phyloP scores from a whole-genome alignment of 2,329 filamentous ascomycete species.

The Aureobasidium uvarum region DNA sequence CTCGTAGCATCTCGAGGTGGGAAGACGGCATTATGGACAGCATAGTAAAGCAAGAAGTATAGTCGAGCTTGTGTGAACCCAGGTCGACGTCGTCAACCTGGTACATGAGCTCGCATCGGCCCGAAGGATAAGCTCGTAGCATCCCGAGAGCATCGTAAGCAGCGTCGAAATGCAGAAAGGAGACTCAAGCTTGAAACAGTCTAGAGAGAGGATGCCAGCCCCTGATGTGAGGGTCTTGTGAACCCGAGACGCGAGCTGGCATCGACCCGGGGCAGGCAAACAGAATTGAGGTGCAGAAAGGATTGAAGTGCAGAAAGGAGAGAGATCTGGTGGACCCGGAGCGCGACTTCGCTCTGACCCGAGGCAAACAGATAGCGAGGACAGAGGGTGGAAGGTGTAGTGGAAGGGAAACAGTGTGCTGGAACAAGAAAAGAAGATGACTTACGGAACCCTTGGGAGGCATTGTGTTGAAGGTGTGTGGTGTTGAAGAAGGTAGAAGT shows the following conservation, averaged over 20 bases:
- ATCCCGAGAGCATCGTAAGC: no score
- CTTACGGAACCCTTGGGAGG: constrained; percentile 22
- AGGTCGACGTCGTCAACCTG: not conserved
- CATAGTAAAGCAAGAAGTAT: not conserved
- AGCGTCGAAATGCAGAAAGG: not conserved
- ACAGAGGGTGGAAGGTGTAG: not conserved
- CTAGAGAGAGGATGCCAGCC: not conserved
- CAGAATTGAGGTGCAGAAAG: not conserved
- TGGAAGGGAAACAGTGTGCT: not conserved
- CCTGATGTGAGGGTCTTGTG: not conserved
- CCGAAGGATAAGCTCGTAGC: no score
- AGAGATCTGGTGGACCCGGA: not conserved
- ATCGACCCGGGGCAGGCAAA: not conserved
- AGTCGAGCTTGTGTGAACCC: not conserved
- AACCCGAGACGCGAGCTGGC: not conserved
- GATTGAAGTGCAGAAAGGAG: not conserved
- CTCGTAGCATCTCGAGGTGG: no score
- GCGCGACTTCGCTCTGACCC: not conserved
- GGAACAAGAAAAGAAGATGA: not conserved
- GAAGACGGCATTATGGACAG: no score
- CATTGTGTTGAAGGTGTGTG: constrained; percentile 6
- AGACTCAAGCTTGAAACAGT: not conserved
- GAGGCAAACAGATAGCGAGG: not conserved
- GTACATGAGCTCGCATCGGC: not conserved
- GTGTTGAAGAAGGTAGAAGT: not conserved